Percentiles rank a stretch among this genome's conserved stretches.
Conservation (phyloP, 257 asterid species). For the Parsonsia alboflavescens region DNA sequence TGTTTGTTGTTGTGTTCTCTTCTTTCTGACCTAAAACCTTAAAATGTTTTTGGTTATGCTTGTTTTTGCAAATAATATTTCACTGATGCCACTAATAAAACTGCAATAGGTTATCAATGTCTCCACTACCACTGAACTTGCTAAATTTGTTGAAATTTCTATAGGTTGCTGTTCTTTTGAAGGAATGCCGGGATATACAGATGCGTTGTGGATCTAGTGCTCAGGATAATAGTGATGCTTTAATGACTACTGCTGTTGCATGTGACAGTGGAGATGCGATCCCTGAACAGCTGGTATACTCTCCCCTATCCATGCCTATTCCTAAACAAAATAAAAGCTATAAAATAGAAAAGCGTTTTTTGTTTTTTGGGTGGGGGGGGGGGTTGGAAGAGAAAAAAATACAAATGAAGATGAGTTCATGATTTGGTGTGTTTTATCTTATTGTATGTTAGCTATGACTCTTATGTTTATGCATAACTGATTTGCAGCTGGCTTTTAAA, state of each 20-base stretch:
- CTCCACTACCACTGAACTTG: neutral
- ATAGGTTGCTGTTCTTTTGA: slow-evolving; percentile 75
- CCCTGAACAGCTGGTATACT: slow-evolving; percentile 54
- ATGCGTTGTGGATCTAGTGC: slow-evolving; percentile 72
- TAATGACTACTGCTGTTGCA: slow-evolving; percentile 20
- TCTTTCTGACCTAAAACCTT: no score
- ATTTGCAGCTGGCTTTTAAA: slow-evolving; percentile 70
- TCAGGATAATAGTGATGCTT: slow-evolving; percentile 30
- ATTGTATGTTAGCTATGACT: neutral
- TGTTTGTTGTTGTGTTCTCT: neutral
- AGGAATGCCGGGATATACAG: slow-evolving; percentile 93
- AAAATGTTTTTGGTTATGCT: neutral
- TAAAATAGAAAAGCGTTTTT: neutral
- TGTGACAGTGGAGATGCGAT: slow-evolving; percentile 35
- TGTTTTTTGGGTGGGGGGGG: no score
- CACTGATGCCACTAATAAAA: no score
- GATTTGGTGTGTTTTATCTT: neutral
- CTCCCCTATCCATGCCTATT: neutral
- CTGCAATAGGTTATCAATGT: neutral
- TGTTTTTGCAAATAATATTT: neutral
- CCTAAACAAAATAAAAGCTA: neutral
- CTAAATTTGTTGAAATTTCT: neutral
- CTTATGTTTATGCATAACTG: neutral
- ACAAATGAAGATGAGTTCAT: neutral
- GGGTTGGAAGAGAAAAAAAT: no score